Evolutionary conservation across 768 basidiomycete species (phyloP).

Genomic region (Myochromella boudieri): DNA sequence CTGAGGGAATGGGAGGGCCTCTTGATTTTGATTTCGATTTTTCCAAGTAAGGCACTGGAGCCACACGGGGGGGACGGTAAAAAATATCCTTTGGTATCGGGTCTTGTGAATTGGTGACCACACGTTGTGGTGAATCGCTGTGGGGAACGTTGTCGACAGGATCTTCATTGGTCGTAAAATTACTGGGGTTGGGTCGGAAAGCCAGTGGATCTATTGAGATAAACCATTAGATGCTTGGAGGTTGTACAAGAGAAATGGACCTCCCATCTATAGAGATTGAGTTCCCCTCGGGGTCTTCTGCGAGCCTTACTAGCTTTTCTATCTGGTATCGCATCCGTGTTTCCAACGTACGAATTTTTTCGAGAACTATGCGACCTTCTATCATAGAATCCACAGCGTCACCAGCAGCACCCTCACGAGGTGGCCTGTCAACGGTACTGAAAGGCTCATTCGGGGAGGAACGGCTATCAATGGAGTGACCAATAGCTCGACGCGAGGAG

Average conservation of each 20-base stretch:
- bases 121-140: not conserved
- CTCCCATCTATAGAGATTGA: conserved; percentile 57
- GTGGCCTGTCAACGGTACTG: conserved; percentile 44
- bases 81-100: conserved; percentile 42
- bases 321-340: conserved; percentile 92
- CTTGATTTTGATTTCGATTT: conserved; percentile 46
- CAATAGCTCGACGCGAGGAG: conserved; percentile 65
- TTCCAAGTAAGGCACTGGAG: conserved; percentile 80
- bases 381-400: conserved; percentile 81
- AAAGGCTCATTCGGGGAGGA: conserved; percentile 53
- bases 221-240: conserved; percentile 1
- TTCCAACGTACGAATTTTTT: conserved; percentile 86
- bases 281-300: conserved; percentile 56
- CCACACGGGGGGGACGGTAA: conserved; percentile 85
- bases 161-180: conserved; percentile 48
- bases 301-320: conserved; percentile 84
- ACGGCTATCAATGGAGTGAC: conserved; percentile 57
- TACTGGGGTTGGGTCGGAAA: conserved; percentile 88
- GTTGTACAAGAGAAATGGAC: not conserved
- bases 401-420: conserved; percentile 60
- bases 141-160: conserved; percentile 11
- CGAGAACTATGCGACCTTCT: conserved; percentile 78
- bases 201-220: conserved; percentile 78
- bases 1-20: conserved; percentile 58
- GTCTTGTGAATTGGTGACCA: not conserved